Evolutionary conservation across 352 stramenopile species (phyloP).

Genomic region (Phytophthora capsici): DNA sequence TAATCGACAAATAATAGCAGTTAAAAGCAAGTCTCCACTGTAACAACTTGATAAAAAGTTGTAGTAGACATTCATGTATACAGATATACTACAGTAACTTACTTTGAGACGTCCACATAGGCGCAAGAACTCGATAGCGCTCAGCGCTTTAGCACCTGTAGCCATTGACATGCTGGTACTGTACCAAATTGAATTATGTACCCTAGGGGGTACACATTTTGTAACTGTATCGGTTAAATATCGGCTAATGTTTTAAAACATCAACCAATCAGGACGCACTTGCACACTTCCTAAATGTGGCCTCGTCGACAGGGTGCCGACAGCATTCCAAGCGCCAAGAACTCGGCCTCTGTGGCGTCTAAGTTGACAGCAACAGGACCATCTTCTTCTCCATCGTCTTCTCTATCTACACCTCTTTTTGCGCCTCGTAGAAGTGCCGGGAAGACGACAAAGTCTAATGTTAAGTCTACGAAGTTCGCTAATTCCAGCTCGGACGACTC

Average conservation of each 20-base stretch:
- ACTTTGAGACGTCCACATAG: slow-evolving; percentile 85
- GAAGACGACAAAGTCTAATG: slow-evolving; percentile 12
- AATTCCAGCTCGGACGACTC: slow-evolving; percentile 24
- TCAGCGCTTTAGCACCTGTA: slow-evolving; percentile 67
- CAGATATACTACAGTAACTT: not conserved
- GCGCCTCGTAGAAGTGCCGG: slow-evolving; percentile 18
- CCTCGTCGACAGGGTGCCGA: slow-evolving; percentile 31
- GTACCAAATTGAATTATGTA: slow-evolving; percentile 11
- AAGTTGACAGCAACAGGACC: not conserved
- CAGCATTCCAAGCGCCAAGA: slow-evolving; percentile 9
- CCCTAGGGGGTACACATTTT: not conserved
- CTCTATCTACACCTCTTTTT: slow-evolving; percentile 19
- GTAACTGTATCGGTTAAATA: too few relatives aligned
- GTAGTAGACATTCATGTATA: not conserved
- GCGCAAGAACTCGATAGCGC: slow-evolving; percentile 81
- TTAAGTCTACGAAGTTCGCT: slow-evolving; percentile 10
- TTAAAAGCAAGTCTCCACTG: not conserved
- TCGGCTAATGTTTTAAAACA: too few relatives aligned
- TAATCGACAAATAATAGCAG: not conserved
- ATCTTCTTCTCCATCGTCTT: not conserved
- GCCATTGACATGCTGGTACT: slow-evolving; percentile 53
- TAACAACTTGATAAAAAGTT: not conserved
- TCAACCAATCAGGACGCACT: slow-evolving; percentile 36
- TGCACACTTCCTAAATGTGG: slow-evolving; percentile 45
- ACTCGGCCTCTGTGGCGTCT: not conserved